Evolutionary conservation across 805 yeast species (phyloP).

Genomic region (Saccharomycopsis microspora): DNA sequence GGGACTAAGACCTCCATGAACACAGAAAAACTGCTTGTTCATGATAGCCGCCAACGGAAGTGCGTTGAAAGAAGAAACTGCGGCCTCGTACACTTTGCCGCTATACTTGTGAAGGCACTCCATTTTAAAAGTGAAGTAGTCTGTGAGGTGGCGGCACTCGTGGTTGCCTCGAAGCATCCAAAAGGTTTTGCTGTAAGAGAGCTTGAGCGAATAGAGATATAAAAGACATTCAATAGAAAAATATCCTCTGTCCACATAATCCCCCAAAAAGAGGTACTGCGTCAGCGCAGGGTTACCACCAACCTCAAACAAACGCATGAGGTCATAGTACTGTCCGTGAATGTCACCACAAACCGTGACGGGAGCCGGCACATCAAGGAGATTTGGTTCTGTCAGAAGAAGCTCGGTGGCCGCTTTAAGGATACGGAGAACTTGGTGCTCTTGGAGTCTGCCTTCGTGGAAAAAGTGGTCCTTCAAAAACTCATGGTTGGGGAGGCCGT

Average conservation of each 20-base stretch:
- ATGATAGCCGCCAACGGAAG: slow-evolving; percentile 87
- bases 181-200: slow-evolving; percentile 61
- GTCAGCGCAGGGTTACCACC: slow-evolving; percentile 82
- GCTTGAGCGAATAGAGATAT: slow-evolving; percentile 67
- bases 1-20: slow-evolving; percentile 93
- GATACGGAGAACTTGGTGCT: slow-evolving; percentile 60
- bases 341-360: slow-evolving; percentile 94
- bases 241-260: slow-evolving; percentile 90
- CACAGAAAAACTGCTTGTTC: slow-evolving; percentile 91
- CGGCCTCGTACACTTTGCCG: slow-evolving; percentile 51
- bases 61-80: slow-evolving; percentile 70
- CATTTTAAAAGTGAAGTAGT: slow-evolving; percentile 82
- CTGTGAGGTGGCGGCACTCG: slow-evolving; percentile 87
- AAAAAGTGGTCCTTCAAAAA: slow-evolving; percentile 66
- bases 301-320: slow-evolving; percentile 82
- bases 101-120: slow-evolving; percentile 86
- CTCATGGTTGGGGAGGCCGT: slow-evolving; percentile 61
- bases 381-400: slow-evolving; percentile 63
- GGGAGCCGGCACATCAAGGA: slow-evolving; percentile 79
- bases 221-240: slow-evolving; percentile 77
- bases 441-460: slow-evolving; percentile 70
- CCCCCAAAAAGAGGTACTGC: slow-evolving; percentile 78
- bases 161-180: slow-evolving; percentile 90
- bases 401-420: slow-evolving; percentile 51
- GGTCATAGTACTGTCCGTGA: slow-evolving; percentile 92